Conservation (phyloP, 352 stramenopile genomes). For the Pythium rhizo-oryzae region DNA sequence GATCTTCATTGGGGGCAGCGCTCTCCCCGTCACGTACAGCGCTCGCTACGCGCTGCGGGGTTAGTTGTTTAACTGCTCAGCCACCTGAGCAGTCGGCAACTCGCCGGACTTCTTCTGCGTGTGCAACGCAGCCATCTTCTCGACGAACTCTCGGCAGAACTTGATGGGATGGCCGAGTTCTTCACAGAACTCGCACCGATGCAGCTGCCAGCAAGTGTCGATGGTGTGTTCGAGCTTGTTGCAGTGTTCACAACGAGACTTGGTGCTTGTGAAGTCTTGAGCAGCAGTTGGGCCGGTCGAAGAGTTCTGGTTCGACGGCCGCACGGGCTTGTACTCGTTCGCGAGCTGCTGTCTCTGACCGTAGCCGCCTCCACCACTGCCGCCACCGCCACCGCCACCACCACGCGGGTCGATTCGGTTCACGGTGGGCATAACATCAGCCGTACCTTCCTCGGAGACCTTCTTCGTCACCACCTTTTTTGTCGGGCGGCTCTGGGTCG, state of each 20-base stretch:
- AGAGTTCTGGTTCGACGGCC: no score
- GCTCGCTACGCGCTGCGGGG: constrained; percentile 7
- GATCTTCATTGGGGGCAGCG: background rate
- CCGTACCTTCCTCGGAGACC: background rate
- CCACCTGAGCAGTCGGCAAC: no score
- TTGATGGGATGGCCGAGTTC: constrained; percentile 11
- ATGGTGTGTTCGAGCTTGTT: background rate
- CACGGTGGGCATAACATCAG: background rate
- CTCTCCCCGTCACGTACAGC: constrained; percentile 25
- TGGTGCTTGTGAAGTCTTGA: no score
- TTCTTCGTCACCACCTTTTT: constrained; percentile 14
- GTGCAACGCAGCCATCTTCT: background rate
- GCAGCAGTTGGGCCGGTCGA: no score
- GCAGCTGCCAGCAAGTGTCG: background rate
- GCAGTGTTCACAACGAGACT: constrained; percentile 4
- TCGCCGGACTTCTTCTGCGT: no score
- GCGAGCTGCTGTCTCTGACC: no score
- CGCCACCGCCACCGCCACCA: no score
- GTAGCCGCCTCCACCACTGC: no score
- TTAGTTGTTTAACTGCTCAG: background rate
- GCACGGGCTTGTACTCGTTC: no score
- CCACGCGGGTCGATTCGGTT: no score
- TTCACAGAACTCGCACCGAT: constrained; percentile 12
- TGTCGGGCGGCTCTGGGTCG: constrained; percentile 1
- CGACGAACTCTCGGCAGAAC: constrained; percentile 6